Evolutionary conservation across 2,329 filamentous ascomycete species (phyloP), one percentile per base, ranked within the genome.

Genomic region (Fusarium irregulare): DNA sequence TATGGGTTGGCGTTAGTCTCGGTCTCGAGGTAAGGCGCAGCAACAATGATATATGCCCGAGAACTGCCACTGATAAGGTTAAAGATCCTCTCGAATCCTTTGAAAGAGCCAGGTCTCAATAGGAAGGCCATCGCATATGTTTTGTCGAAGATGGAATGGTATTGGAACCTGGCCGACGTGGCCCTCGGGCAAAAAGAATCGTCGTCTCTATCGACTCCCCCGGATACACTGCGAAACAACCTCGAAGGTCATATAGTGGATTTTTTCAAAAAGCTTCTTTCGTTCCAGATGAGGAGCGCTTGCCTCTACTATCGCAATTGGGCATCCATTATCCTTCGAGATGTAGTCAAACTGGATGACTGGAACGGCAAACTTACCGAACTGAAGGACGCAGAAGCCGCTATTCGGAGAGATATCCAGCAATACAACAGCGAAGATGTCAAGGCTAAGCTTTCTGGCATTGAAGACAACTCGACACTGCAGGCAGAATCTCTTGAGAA

Each of bases 61-160:
- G 7, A 47, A 7, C 18, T 11, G 13, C 11, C n/a, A 28, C 18
- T 47, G 9, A 47, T n/a, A 20, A 20, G 11, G 2, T 14, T 1
- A 2, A 14, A 56, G 44, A 40, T 56, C 42, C 28, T 56, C 8
- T 47, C 21, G 3, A 56, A 47, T 30, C 53, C 53, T 1, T 16
- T 48, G 28, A 48, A 45, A 8, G 32, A 56, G 12, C 21, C 42
- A n/a, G 42, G 53, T 11, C 5, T 50, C 4, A 81, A 81, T 40
- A 75, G 74, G 3, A 54, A 76, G 11, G 79, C 79, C 18, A 76
- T 83, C 25, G 28, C 60, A 8, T 74, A 83, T 45, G 76, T 83
- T 44, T 28, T 80, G 20, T 73, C 69, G 6, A 75, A 76, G 50
- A 82, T 82, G 75, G 45, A 47, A 20, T 47, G 45, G 45, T 47